Base-by-base conservation (phyloP, 768 basidiomycete genomes). In the Boletus rubropictus region DNA sequence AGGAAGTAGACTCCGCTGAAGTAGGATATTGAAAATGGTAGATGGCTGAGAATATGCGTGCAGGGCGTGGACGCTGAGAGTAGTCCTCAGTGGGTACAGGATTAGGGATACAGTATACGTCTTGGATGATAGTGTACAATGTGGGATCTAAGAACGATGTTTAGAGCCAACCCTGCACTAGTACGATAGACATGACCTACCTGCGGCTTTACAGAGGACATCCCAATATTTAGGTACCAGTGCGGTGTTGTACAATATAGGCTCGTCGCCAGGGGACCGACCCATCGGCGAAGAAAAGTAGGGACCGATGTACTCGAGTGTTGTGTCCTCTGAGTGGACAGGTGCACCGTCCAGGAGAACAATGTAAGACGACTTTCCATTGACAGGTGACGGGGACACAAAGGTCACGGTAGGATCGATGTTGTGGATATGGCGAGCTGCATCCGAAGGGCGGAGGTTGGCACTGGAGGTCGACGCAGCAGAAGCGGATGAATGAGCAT, bases 391-490 rank as follows among this genome's bases (percentile, higher is more conserved):
- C 3, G 64, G 72, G 4, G 82, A 77, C 27, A 77, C 60, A 53
- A 87, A 79, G 17, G 84, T 81, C 22, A 87, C 72, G 2, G 80
- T 80, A 0, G 84, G 82, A 56, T 87, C 81, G 53, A 87, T 84
- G 36, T 72, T 65, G 10, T 66, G 67, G 44, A 87, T 68, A 20
- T 71, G 74, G 27, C 83, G 82, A 33, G 80, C 71, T 31, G 69
- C 64, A 21, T 55, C 62, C 3, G 43, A 15, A 27, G 54, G 38
- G n/a, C 48, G 44, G 1, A 29, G 1, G 45, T 41, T 20, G 15
- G 46, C 20, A 37, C 12, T 28, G 20, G 54, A 48, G 14, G 44
- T 37, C 10, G 50, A 46, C 1, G 45, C 17, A 29, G 39, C 17
- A 24, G 49, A 32, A 10, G 44, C 3, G 6, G 49, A 27, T 0